Evolutionary conservation across 495 filamentous ascomycete species (phyloP), one percentile per base, ranked within the genome.

Genomic region (Lophiostoma macrostomum): DNA sequence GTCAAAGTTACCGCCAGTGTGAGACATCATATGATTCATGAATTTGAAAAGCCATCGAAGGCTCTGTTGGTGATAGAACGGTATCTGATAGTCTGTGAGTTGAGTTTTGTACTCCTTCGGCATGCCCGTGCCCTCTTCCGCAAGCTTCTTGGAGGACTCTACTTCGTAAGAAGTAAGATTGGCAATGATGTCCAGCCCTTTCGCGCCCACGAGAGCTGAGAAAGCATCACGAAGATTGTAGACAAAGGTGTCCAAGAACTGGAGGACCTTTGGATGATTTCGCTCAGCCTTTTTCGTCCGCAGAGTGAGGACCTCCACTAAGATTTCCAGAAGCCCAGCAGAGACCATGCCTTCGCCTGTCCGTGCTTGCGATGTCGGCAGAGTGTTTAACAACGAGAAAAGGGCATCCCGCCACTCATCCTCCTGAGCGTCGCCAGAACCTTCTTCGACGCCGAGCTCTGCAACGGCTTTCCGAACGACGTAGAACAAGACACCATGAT

Each of bases 401-500:
- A 96, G 74, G 23, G 83, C 82, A 61, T 90, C 86, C n/a, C 90
- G 83, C 88, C 90, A 96, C 61, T 91, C 82, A 61, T 95, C 88
- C 41, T 82, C 74, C 46, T 80, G 66, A 60, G 82, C 78, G 50
- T 83, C 80, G 10, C 74, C 70, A 11, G 72, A 71, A 32, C 80
- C 74, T 39, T 78, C 74, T 23, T 66, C 58, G 7, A 71, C 71
- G 30, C 75, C 78, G 69, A 97, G 81, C 55, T 89, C 85, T 19
- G 85, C 87, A 47, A 96, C 87, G 10, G 88, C 84, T 66, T 91
- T 96, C 40, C 91, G 83, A 27, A 95, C 83, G 51, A 95, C 76
- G 65, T 97, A 96, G 64, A 96, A 84, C n/a, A 99, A 77, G 13
- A 97, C 84, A 12, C 94, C 94, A 60, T 99, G 94, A 64, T 91